Conservation (phyloP, 1,139 yeast genomes). For the Geotrichum klebahnii region DNA sequence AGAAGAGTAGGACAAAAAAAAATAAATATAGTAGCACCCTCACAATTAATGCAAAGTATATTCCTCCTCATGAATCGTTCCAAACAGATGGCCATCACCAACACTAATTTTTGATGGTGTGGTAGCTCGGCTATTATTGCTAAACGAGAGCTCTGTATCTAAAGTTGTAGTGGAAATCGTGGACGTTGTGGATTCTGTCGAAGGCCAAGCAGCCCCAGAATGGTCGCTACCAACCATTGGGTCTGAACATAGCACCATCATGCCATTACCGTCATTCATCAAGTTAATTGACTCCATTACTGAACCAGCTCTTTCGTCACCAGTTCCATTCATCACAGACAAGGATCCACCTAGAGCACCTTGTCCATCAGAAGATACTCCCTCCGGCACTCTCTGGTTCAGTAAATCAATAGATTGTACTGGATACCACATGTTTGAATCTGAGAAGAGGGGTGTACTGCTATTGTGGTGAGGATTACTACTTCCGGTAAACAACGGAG, state of each 20-base stretch:
- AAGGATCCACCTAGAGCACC: too few species aligned
- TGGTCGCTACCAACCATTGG: neutral
- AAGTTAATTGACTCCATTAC: too few species aligned
- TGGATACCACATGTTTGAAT: too few species aligned
- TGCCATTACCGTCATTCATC: too few species aligned
- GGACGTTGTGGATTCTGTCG: neutral
- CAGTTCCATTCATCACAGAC: too few species aligned
- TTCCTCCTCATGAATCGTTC: neutral
- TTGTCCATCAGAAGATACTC: too few species aligned
- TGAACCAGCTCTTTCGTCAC: too few species aligned
- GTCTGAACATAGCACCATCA: too few species aligned
- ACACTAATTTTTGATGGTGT: neutral
- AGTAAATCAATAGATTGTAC: too few species aligned
- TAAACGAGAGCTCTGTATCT: neutral
- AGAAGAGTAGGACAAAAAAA: neutral
- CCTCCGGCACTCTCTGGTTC: too few species aligned
- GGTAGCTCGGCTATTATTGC: slow-evolving; percentile 1
- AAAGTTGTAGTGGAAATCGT: neutral
- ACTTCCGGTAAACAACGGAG: neutral
- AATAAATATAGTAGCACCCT: neutral
- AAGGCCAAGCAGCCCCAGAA: neutral
- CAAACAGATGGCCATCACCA: neutral
- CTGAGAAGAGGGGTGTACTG: neutral
- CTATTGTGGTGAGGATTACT: neutral
- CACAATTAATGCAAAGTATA: slow-evolving; percentile 1